Percentiles rank a stretch among this genome's conserved stretches.
phyloP scores from a whole-genome alignment of 2,329 filamentous ascomycete genomes.

The Fusarium duplospermum region DNA sequence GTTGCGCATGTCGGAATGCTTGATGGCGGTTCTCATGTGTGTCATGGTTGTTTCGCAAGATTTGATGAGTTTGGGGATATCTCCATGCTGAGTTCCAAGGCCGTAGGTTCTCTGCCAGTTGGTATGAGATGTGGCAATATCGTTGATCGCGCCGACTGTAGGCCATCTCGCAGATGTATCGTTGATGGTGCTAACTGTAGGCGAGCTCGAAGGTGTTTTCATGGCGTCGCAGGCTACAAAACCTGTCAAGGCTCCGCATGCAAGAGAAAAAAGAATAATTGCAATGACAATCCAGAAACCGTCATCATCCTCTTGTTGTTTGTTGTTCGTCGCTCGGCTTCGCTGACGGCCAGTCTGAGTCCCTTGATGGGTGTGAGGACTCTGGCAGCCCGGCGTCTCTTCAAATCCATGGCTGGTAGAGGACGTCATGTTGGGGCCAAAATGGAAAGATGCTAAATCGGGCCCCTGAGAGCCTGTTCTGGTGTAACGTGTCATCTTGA shows the following conservation, averaged over 20 bases:
- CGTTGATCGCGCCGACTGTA: not conserved
- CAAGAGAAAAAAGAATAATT: not conserved
- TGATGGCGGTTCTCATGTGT: not conserved
- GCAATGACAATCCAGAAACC: not conserved
- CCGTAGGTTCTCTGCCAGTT: not conserved
- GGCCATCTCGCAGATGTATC: not conserved
- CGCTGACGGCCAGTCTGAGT: not conserved
- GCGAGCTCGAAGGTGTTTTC: too few relatives aligned
- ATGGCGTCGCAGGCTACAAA: not conserved
- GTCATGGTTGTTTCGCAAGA: not conserved
- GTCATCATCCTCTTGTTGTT: not conserved
- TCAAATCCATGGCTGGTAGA: not conserved
- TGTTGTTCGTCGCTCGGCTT: not conserved
- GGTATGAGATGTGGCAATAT: not conserved
- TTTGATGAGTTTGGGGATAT: not conserved
- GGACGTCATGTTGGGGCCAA: not conserved
- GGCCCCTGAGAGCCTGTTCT: not conserved
- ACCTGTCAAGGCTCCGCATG: not conserved
- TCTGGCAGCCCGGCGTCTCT: not conserved
- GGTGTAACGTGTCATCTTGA: not conserved
- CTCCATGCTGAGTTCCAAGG: not conserved
- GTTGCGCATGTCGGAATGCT: not conserved
- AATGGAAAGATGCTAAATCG: not conserved
- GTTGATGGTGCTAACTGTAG: too few relatives aligned
- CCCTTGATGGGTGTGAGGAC: not conserved